Percentiles rank a stretch among this genome's conserved stretches.
These are phyloP conservation scores for Aspergillus udagawae DNA, from an alignment of 2,329 filamentous ascomycete genomes.

Conservation along the genomic window DNA sequence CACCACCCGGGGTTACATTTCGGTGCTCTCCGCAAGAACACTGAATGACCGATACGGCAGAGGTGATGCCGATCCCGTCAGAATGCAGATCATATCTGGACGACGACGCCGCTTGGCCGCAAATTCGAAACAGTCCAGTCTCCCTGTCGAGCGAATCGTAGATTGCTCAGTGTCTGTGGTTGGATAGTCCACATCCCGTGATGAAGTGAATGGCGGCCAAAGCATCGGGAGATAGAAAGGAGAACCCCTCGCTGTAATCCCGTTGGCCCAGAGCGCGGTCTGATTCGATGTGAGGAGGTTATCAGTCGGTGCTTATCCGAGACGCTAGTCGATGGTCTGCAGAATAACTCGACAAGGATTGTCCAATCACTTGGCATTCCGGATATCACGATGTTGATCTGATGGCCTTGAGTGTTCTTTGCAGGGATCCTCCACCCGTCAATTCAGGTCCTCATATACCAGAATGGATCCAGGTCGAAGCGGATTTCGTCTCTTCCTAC, in stretches of 20 bases:
- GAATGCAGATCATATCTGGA: neutral
- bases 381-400: neutral
- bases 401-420: neutral
- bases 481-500: neutral
- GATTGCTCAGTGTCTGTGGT: neutral
- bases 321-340: neutral
- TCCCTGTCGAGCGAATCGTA: neutral
- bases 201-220: neutral
- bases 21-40: conserved; percentile 7
- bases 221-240: neutral
- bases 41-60: conserved; percentile 7
- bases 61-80: neutral
- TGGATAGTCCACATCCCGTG: neutral
- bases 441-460: neutral
- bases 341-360: neutral
- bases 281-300: neutral
- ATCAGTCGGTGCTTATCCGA: neutral
- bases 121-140: neutral
- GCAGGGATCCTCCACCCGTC: neutral
- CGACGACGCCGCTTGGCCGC: neutral
- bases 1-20: conserved; percentile 5
- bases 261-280: neutral
- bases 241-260: neutral
- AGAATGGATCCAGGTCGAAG: neutral
- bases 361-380: neutral